Evolutionary conservation across 2,329 filamentous ascomycete species (phyloP).

Genomic region (Didymella glomerata): DNA sequence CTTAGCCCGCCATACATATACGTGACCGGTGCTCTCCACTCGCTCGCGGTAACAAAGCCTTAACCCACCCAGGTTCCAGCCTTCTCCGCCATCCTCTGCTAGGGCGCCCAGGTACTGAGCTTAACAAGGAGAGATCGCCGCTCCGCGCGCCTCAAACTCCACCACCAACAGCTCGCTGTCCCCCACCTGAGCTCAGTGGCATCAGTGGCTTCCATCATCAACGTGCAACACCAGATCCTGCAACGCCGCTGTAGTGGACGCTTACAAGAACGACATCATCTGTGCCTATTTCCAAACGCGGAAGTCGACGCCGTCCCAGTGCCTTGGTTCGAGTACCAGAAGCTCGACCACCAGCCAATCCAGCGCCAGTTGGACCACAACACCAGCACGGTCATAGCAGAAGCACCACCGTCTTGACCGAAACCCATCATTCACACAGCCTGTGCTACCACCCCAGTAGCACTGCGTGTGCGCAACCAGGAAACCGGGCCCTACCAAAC

Average conservation of each 20-base stretch:
- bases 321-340: constrained; percentile 35
- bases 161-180: constrained; percentile 38
- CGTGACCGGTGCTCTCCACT: constrained; percentile 52
- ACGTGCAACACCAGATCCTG: constrained; percentile 49
- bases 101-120: constrained; percentile 57
- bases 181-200: constrained; percentile 31
- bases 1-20: constrained; percentile 56
- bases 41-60: constrained; percentile 50
- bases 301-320: constrained; percentile 39
- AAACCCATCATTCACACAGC: constrained; percentile 48
- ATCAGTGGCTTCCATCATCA: constrained; percentile 36
- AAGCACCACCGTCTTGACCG: constrained; percentile 43
- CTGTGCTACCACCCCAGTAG: constrained; percentile 51
- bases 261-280: constrained; percentile 27
- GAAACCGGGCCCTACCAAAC: constrained; percentile 54
- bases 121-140: constrained; percentile 61
- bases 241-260: constrained; percentile 37
- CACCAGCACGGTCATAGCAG: constrained; percentile 42
- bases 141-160: constrained; percentile 50
- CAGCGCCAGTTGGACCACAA: constrained; percentile 37
- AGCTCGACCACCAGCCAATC: constrained; percentile 37
- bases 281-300: constrained; percentile 34
- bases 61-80: constrained; percentile 56
- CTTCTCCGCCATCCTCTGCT: constrained; percentile 56
- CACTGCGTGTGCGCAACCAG: constrained; percentile 60